Conservation (phyloP, 495 filamentous ascomycete genomes). For the Trichoderma gamsii region DNA sequence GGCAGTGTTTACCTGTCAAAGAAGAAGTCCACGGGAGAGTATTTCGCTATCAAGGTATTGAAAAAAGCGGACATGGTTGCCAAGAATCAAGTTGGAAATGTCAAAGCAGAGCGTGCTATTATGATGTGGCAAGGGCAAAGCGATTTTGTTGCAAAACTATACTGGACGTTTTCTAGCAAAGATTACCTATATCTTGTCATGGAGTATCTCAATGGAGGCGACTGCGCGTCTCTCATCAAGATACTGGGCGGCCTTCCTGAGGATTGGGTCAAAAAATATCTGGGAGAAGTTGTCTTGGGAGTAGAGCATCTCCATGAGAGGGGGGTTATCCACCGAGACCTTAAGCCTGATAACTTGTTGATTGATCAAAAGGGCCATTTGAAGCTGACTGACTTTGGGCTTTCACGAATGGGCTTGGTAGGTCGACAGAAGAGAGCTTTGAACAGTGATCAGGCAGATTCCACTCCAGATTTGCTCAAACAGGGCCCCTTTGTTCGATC, state of each 20-base stretch:
- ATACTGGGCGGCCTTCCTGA: slow-evolving; percentile 83
- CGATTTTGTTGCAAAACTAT: slow-evolving; percentile 96
- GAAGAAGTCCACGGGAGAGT: slow-evolving; percentile 96
- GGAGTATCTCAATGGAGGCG: slow-evolving; percentile 97
- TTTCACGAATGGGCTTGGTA: slow-evolving; percentile 95
- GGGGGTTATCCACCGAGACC: slow-evolving; percentile 90
- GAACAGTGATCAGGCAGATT: slow-evolving; percentile 67
- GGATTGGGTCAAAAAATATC: slow-evolving; percentile 96
- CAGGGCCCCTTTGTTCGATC: slow-evolving; percentile 84
- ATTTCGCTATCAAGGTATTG: slow-evolving; percentile 95
- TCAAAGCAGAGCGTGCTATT: slow-evolving; percentile 97
- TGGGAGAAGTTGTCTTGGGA: slow-evolving; percentile 90
- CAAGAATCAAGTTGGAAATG: slow-evolving; percentile 98
- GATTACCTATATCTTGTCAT: slow-evolving; percentile 98
- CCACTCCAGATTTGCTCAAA: slow-evolving; percentile 84
- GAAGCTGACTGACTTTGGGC: slow-evolving; percentile 94
- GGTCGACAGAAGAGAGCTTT: slow-evolving; percentile 91
- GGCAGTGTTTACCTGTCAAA: slow-evolving; percentile 96
- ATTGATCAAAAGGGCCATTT: slow-evolving; percentile 96
- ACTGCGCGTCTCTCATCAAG: slow-evolving; percentile 95
- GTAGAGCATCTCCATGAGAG: slow-evolving; percentile 92
- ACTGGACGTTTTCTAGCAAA: slow-evolving; percentile 99
- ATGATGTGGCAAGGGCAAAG: slow-evolving; percentile 99
- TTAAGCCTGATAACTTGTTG: slow-evolving; percentile 95
- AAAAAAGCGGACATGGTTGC: slow-evolving; percentile 99